Base-by-base conservation (phyloP, 768 basidiomycete species). In the Naganishia randhawae region DNA sequence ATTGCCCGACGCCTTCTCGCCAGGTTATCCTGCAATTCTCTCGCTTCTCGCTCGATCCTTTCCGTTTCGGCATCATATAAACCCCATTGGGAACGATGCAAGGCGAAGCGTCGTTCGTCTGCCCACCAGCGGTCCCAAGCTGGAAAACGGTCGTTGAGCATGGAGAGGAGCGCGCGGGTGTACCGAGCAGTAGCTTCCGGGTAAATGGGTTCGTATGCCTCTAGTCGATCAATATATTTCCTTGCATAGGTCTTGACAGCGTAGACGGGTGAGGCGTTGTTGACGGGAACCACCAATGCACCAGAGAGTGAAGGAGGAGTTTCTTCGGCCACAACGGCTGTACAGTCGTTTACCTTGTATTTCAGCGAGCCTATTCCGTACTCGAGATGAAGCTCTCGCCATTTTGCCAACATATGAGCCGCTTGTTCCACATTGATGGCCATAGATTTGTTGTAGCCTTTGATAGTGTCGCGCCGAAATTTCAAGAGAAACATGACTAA, bases 121-220 rank as follows among this genome's bases (percentile, higher is more conserved):
- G 57, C n/a, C 37, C 37, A 61, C 57, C 57, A 61, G 16, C 57
- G 35, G 37, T 61, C 57, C 57, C 57, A 61, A 0, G 57, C 57
- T 4, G 57, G 57, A 39, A 61, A 61, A 7, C 57, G 57, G 22
- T 61, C 57, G 22, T 29, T 37, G 22, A 61, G 33, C 57, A 61
- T 61, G 22, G n/a, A 3, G 37, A 61, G 35, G 1, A 61, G 37
- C 3, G 57, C 57, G 17, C 57, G 57, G 2, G 57, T 61, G 57
- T 61, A 61, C 29, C 57, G 57, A n/a, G 37, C 57, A n/a, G 35
- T 13, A 25, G 57, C 57, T 16, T 61, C 57, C 19, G 57, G 57
- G 37, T 61, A 61, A 25, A 61, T 22, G 17, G 57, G 16, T 41
- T 61, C 57, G 37, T 61, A 41, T 8, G 57, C 22, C 29, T 61